Evolutionary conservation across 2,329 filamentous ascomycete genomes (phyloP).

Genomic region (Trichoderma sp.): DNA sequence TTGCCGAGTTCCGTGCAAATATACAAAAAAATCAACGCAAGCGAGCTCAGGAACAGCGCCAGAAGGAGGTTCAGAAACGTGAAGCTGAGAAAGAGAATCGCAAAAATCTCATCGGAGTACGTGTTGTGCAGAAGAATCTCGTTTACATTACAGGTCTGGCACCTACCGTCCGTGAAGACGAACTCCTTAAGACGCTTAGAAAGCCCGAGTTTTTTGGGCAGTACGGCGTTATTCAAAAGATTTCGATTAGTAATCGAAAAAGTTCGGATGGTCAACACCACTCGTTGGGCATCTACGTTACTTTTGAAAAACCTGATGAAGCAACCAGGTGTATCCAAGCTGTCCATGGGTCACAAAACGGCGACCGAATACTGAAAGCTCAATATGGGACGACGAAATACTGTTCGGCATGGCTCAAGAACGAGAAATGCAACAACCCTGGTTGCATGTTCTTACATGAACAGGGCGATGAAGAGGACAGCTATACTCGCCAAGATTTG

Average conservation of each 20-base stretch:
- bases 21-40: slow-evolving; percentile 92
- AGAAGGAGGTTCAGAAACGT: slow-evolving; percentile 94
- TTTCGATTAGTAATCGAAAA: slow-evolving; percentile 96
- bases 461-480: slow-evolving; percentile 96
- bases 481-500: slow-evolving; percentile 90
- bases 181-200: slow-evolving; percentile 84
- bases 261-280: slow-evolving; percentile 73
- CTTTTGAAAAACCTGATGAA: slow-evolving; percentile 88
- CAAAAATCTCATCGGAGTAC: slow-evolving; percentile 92
- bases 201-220: slow-evolving; percentile 95
- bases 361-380: slow-evolving; percentile 79
- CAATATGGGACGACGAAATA: slow-evolving; percentile 93
- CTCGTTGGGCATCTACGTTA: slow-evolving; percentile 97
- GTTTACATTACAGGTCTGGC: slow-evolving; percentile 97
- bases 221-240: slow-evolving; percentile 98
- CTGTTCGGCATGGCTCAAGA: slow-evolving; percentile 93
- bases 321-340: slow-evolving; percentile 86
- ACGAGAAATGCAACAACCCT: slow-evolving; percentile 91
- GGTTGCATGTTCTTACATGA: slow-evolving; percentile 99
- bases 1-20: slow-evolving; percentile 73
- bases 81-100: slow-evolving; percentile 95
- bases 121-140: slow-evolving; percentile 97
- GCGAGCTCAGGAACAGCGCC: slow-evolving; percentile 75
- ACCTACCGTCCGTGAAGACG: slow-evolving; percentile 88
- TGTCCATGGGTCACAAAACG: slow-evolving; percentile 90